A percentile compares a stretch with the other conserved stretches of the same genome.
phyloP scores from a whole-genome alignment of 1,284 basidiomycete genomes.

The Limonomyces culmigenus region DNA sequence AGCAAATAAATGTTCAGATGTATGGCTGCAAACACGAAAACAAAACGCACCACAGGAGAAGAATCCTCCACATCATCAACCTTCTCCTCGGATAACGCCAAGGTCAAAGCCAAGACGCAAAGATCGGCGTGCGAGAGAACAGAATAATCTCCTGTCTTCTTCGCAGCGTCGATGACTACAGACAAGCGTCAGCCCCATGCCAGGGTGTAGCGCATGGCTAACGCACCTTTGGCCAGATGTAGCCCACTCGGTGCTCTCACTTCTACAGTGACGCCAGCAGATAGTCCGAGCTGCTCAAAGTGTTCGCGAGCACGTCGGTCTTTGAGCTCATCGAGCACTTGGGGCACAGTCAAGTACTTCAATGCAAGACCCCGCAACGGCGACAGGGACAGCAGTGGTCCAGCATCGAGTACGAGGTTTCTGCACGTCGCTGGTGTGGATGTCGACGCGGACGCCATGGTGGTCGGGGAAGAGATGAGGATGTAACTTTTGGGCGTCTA shows the following conservation, averaged over 20 bases:
- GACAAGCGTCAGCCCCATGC: background rate
- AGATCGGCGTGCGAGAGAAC: slow-evolving; percentile 89
- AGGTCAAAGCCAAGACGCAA: slow-evolving; percentile 81
- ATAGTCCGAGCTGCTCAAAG: slow-evolving; percentile 59
- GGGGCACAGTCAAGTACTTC: slow-evolving; percentile 73
- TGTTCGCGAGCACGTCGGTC: slow-evolving; percentile 77
- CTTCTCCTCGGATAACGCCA: slow-evolving; percentile 49
- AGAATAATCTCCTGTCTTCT: slow-evolving; percentile 92
- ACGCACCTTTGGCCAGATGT: slow-evolving; percentile 63
- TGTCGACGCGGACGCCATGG: too few species aligned
- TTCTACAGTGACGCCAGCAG: slow-evolving; percentile 60
- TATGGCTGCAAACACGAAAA: too few species aligned
- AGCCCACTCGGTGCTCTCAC: slow-evolving; percentile 59
- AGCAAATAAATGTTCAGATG: too few species aligned
- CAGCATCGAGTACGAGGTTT: slow-evolving; percentile 78
- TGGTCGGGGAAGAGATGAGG: too few species aligned
- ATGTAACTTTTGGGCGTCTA: too few species aligned
- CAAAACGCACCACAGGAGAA: too few species aligned
- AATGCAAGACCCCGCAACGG: slow-evolving; percentile 61
- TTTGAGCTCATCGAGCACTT: slow-evolving; percentile 78
- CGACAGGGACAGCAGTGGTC: slow-evolving; percentile 27
- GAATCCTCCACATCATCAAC: too few species aligned
- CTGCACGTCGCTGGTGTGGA: background rate
- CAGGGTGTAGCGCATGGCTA: background rate
- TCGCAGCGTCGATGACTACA: slow-evolving; percentile 78